Conservation (phyloP, 768 basidiomycete species). For the Tricholoma matsutake region DNA sequence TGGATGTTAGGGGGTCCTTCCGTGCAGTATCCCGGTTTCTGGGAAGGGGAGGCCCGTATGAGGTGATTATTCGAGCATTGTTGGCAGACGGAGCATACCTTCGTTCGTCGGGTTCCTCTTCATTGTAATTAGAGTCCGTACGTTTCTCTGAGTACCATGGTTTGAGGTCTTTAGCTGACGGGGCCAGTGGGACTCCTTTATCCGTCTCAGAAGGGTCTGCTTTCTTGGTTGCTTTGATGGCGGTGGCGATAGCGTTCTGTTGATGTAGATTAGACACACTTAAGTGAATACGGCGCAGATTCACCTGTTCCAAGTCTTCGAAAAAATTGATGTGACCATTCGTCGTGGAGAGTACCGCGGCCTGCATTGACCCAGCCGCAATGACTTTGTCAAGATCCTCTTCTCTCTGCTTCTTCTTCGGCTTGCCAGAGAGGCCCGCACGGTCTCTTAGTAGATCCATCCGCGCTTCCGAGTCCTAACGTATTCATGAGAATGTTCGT, state of each 20-base stretch:
- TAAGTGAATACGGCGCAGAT: conserved; percentile 10
- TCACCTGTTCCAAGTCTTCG: conserved; percentile 73
- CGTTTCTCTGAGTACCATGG: conserved; percentile 66
- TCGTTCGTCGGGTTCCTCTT: conserved; percentile 24
- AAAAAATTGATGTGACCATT: conserved; percentile 82
- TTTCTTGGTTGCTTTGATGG: conserved; percentile 50
- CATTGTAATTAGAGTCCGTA: conserved; percentile 1
- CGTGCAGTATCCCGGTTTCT: conserved; percentile 63
- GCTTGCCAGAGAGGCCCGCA: conserved; percentile 40
- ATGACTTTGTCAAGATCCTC: conserved; percentile 36
- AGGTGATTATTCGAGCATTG: neutral
- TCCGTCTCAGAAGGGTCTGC: conserved; percentile 51
- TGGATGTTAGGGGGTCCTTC: conserved; percentile 77
- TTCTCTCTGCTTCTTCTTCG: conserved; percentile 34
- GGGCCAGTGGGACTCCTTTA: conserved; percentile 71
- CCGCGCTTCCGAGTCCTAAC: conserved; percentile 78
- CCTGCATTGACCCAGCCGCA: conserved; percentile 28
- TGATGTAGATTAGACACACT: neutral
- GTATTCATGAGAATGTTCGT: conserved; percentile 16
- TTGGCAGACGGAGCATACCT: conserved; percentile 26
- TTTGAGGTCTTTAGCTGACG: conserved; percentile 70
- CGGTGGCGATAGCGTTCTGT: conserved; percentile 44
- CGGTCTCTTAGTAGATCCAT: conserved; percentile 61
- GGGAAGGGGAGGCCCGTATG: conserved; percentile 6
- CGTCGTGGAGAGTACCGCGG: conserved; percentile 41